Conservation (phyloP, 352 stramenopile species). For the Lagenidium sp. region DNA sequence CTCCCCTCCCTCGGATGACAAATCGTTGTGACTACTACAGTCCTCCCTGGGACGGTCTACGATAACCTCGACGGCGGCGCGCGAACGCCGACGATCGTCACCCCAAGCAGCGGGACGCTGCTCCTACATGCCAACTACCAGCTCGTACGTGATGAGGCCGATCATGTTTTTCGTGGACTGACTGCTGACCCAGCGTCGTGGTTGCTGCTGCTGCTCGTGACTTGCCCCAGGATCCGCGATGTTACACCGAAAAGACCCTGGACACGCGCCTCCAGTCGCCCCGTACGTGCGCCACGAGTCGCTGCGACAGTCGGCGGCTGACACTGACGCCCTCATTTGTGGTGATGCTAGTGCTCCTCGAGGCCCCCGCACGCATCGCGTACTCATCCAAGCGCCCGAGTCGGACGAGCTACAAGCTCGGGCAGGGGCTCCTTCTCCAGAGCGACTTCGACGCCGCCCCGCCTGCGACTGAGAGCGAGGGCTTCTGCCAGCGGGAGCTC, state of each 20-base stretch:
- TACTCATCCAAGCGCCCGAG: constrained; percentile 33
- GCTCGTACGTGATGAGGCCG: constrained; percentile 13
- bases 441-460: constrained; percentile 31
- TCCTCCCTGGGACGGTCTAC: constrained; percentile 36
- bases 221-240: constrained; percentile 46
- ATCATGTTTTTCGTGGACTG: background rate
- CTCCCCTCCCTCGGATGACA: background rate
- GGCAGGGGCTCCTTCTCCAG: constrained; percentile 25
- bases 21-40: constrained; percentile 6
- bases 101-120: constrained; percentile 29
- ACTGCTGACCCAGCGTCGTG: too few relatives aligned
- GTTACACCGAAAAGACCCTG: constrained; percentile 43
- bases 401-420: constrained; percentile 25
- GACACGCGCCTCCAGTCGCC: constrained; percentile 40
- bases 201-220: background rate
- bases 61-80: constrained; percentile 43
- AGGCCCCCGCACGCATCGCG: constrained; percentile 29
- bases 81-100: constrained; percentile 24
- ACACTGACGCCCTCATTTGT: background rate
- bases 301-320: background rate
- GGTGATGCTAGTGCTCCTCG: constrained; percentile 16
- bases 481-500: constrained; percentile 42
- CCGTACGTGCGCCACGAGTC: constrained; percentile 9
- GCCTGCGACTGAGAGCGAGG: constrained; percentile 34
- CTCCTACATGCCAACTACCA: constrained; percentile 42